Conservation (phyloP, 495 filamentous ascomycete species). For the Bombardia bombarda region DNA sequence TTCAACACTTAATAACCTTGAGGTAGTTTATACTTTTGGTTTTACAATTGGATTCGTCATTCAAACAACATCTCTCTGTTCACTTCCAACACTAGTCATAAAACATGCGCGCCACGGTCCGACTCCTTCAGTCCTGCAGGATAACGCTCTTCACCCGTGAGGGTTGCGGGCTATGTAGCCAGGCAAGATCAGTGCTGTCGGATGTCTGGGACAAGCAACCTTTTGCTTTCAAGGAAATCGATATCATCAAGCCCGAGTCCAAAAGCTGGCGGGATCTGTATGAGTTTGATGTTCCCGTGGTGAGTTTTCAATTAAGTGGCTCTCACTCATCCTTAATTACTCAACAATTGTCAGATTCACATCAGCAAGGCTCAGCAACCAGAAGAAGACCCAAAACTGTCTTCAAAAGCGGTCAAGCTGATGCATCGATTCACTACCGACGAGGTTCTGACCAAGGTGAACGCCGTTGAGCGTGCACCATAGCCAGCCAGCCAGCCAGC, state of each 20-base stretch:
- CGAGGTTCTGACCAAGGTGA: conserved; percentile 63
- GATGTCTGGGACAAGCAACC: conserved; percentile 58
- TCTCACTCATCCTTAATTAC: neutral
- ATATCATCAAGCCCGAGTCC: conserved; percentile 61
- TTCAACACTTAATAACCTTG: no score
- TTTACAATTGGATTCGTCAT: no score
- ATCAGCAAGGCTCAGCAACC: conserved; percentile 40
- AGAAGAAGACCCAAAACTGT: conserved; percentile 41
- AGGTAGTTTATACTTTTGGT: no score
- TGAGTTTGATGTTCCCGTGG: conserved; percentile 85
- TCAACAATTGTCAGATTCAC: conserved; percentile 50
- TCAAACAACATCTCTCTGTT: no score
- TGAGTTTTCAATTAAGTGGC: conserved; percentile 25
- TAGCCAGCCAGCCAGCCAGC: no score
- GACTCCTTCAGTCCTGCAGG: conserved; percentile 51
- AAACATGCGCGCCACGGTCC: conserved; percentile 30
- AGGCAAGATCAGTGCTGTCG: conserved; percentile 64
- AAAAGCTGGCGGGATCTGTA: conserved; percentile 72
- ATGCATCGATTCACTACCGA: conserved; percentile 75
- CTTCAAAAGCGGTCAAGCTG: conserved; percentile 59
- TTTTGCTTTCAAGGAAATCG: conserved; percentile 70
- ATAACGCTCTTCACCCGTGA: conserved; percentile 78
- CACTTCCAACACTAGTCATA: no score
- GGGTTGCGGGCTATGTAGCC: conserved; percentile 71
- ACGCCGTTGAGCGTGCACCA: conserved; percentile 56